Base-by-base conservation (phyloP, 176 grass and related monocot genomes). In the Paspalum vaginatum region DNA sequence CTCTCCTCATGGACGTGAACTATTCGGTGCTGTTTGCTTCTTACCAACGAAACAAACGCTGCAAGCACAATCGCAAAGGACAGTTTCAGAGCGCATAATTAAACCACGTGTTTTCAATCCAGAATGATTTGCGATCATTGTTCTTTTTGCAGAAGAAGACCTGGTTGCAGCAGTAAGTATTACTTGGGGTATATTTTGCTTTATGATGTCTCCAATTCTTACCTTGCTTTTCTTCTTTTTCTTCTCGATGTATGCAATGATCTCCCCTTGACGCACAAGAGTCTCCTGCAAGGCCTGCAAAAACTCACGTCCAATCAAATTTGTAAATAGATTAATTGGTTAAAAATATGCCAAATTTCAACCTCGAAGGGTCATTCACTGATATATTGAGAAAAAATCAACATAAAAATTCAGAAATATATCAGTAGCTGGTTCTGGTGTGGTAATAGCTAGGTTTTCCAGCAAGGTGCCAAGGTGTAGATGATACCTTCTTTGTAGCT, bases 231-330 rank as follows among this genome's bases (percentile, higher is more conserved):
- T 97, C 91, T 92, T 92, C 71, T 90, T 93, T 80, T 95, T 95
- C 86, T 93, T 98, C 15, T 98, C 96, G 70, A 98, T 87, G 74
- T 95, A 98, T 71, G 86, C 96, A 45, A 95, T 11, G 50, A 98
- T 86, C 60, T 95, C 92, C 42, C 64, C 78, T 69, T 98, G 96
- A 11, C 67, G 74, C 21, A 56, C 67, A 46, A 98, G 86, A 76
- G 90, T 87, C 32, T 98, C 90, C 71, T 93, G 86, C 83, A 98
- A 79, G 77, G 81, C 84, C 96, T 98, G 79, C 68, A 91, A 40
- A 78, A 84, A 76, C 3, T 11, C 52, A 75, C 0, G 57, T 15
- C 63, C 44, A 84, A 38, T 17, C 21, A 44, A 20, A 9, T 68
- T 80, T 20, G 15, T 39, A 41, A 73, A 32, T 5, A 65, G 41